Conservation (phyloP, 768 basidiomycete genomes). For the Calocera viscosa region DNA sequence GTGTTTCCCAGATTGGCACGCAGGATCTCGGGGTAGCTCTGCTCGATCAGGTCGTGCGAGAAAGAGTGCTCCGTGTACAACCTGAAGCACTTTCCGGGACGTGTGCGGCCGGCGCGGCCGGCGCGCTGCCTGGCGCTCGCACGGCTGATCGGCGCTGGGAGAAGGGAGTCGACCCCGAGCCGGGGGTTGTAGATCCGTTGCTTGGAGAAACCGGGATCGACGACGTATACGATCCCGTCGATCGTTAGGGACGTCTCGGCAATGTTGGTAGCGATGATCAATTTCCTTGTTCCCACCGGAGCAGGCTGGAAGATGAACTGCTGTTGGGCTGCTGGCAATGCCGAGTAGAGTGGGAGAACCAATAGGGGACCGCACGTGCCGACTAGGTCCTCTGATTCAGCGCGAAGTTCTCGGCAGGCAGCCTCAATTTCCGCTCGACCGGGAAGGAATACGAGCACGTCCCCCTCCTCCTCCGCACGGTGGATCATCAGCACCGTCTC, state of each 20-base stretch:
- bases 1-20: constrained; percentile 30
- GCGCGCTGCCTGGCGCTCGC: constrained; percentile 93
- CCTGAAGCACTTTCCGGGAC: constrained; percentile 94
- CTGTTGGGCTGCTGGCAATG: constrained; percentile 85
- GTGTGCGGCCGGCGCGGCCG: constrained; percentile 88
- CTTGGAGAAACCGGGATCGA: constrained; percentile 94
- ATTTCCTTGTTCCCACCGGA: constrained; percentile 88
- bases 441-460: constrained; percentile 87
- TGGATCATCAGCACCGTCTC: constrained; percentile 96
- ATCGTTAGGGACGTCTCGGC: constrained; percentile 97
- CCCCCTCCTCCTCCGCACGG: constrained; percentile 84
- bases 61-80: constrained; percentile 94
- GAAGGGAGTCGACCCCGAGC: constrained; percentile 84
- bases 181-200: constrained; percentile 98
- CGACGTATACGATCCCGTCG: constrained; percentile 97
- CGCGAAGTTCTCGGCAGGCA: constrained; percentile 81
- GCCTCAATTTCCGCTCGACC: constrained; percentile 99
- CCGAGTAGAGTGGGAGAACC: constrained; percentile 91
- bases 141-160: constrained; percentile 95
- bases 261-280: constrained; percentile 92
- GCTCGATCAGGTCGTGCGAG: constrained; percentile 31
- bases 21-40: constrained; percentile 32
- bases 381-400: constrained; percentile 79
- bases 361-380: constrained; percentile 70
- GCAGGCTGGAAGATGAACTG: constrained; percentile 92